Percentiles rank a stretch among this genome's conserved stretches.
phyloP scores from a whole-genome alignment of 202 grass and related monocot species.

The Panicum hallii region DNA sequence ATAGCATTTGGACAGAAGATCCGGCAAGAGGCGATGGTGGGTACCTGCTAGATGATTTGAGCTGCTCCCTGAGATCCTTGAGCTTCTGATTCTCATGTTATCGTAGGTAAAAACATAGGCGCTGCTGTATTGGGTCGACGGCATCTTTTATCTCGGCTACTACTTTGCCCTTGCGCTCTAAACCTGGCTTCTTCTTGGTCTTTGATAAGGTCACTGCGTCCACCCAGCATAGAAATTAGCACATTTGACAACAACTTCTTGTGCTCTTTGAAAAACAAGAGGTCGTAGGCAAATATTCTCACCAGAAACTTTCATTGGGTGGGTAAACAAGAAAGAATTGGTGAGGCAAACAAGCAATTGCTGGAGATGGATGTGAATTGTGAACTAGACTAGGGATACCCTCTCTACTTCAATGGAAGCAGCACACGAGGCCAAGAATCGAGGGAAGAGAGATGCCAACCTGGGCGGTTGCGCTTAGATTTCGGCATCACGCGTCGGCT shows the following conservation, averaged over 20 bases:
- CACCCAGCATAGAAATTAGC: neutral
- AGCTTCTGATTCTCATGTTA: constrained; percentile 97
- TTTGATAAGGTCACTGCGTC: constrained; percentile 87
- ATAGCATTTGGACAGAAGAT: neutral
- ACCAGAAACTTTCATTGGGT: too few relatives aligned
- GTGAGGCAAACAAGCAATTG: too few relatives aligned
- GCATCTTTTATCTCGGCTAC: constrained; percentile 73
- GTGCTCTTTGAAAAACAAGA: too few relatives aligned
- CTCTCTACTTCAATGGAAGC: too few relatives aligned
- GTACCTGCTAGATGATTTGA: constrained; percentile 84
- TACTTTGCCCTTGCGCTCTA: constrained; percentile 74
- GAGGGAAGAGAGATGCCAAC: neutral
- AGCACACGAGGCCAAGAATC: too few relatives aligned
- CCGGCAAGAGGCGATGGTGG: neutral
- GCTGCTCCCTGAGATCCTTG: constrained; percentile 82
- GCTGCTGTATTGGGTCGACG: constrained; percentile 45
- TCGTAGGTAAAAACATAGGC: constrained; percentile 87
- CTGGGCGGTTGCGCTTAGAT: constrained; percentile 81
- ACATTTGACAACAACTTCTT: neutral
- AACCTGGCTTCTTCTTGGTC: constrained; percentile 89
- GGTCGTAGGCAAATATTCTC: too few relatives aligned
- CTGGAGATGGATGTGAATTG: too few relatives aligned
- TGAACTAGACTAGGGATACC: too few relatives aligned
- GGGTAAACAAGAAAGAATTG: too few relatives aligned
- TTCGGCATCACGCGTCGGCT: constrained; percentile 55